Base-by-base conservation (phyloP, 805 yeast genomes). In the Wickerhamomyces silvicola region DNA sequence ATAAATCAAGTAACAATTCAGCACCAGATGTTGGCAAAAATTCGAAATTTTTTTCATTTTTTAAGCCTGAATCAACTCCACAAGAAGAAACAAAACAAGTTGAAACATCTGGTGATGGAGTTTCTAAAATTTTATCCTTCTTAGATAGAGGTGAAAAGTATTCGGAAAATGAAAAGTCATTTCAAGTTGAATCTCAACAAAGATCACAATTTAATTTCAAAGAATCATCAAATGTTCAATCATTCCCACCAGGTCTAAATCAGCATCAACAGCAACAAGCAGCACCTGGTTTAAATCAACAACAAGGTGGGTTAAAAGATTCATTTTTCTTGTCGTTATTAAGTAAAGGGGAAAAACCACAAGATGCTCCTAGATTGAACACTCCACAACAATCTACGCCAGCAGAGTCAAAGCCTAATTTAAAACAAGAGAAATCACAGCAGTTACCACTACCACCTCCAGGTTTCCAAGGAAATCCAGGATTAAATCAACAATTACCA, bases 1-100 rank as follows among this genome's bases (percentile, higher is more conserved):
- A 28, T 9, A 32, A 26, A 14, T 18, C 36, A 5, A 19, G 25
- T 13, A 26, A 39, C n/a, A 10, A 28, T 11, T 22, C 34, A n/a
- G 22, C 14, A 11, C 26, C 22, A 18, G 45, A 32, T 11, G 46
- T 24, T 22, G 43, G 45, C 13, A 50, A 45, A 29, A 51, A 45
- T 35, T 51, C 56, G 6, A 50, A 50, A 30, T 51, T 51, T 36
- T 41, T 45, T 14, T 42, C 50, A n/a, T 42, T 51, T 37, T 51
- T 51, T 37, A 38, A 38, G 13, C 39, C 48, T 13, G 54, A 42
- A n/a, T 7, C 39, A 3, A 12, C 39, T 16, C 37, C 39, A 10
- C n/a, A 28, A 10, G 28, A 30, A 12, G 23, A 12, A 8, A 5
- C 36, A 7, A 10, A 23, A 10, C 24, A 28, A 28, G 24, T 15